Base-by-base conservation (phyloP, 192 early-diverging fungal genomes). In the Chytriomyces confervae region DNA sequence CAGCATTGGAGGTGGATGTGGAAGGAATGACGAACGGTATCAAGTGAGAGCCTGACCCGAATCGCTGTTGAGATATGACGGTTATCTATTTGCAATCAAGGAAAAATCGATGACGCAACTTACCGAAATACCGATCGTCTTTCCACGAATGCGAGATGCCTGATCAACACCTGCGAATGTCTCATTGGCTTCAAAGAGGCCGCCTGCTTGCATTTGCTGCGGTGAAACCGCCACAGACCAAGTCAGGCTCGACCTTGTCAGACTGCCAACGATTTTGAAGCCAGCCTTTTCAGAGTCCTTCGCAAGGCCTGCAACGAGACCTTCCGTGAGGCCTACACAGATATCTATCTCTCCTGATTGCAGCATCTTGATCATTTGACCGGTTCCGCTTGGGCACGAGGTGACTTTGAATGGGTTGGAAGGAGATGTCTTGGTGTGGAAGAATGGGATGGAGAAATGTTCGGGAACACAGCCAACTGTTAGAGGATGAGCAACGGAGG, bases 281-380 rank as follows among this genome's bases (percentile, higher is more conserved):
- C 82, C 84, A 70, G 90, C 87, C 2, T 11, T 9, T 50, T 89
- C 86, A 62, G 85, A 89, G 62, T 79, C 61, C 79, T 81, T 69
- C 27, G 74, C 77, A 18, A 84, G 77, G 36, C 36, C 75, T 27
- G 91, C 89, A 51, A 92, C 84, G 5, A 94, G 77, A 0, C 95
- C 95, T 79, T 97, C 95, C 0, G 95, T 97, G 51, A 97, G 88
- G 29, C 94, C 93, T 62, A 97, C 92, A 43, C 93, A 93, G 24
- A 94, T 77, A 81, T 97, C 93, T 29, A 96, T 60, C 24, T 91
- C 85, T 45, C 89, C 92, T 11, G 86, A 84, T 57, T 86, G 82
- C 46, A 97, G 88, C 83, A 86, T 88, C 84, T 89, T 88, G 77
- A 89, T 66, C 91, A 93, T 92, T 80, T 84, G 50, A 8, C 83